A percentile compares a stretch with the other conserved stretches of the same genome.
These are phyloP conservation scores for Tylopilus felleus DNA, from an alignment of 768 basidiomycete species.

Conservation along the genomic window DNA sequence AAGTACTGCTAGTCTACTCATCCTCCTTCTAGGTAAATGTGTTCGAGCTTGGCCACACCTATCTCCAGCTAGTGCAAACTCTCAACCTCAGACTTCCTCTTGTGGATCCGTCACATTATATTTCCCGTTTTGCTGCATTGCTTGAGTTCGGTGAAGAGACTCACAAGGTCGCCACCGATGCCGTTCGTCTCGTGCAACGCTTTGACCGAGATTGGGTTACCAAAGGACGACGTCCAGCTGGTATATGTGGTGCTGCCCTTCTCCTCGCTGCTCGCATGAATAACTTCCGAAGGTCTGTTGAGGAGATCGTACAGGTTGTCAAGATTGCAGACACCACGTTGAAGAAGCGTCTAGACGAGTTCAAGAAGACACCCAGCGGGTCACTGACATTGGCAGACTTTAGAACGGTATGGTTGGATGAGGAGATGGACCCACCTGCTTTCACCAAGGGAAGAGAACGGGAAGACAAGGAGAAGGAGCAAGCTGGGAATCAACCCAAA, in stretches of 20 bases:
- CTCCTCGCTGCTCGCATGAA: constrained; percentile 98
- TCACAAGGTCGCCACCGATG: constrained; percentile 87
- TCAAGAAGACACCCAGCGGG: constrained; percentile 86
- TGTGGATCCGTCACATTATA: constrained; percentile 95
- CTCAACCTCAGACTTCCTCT: constrained; percentile 82
- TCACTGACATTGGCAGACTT: constrained; percentile 86
- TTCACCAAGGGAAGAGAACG: constrained; percentile 74
- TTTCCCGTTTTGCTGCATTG: constrained; percentile 89
- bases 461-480: constrained; percentile 55
- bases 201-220: constrained; percentile 99
- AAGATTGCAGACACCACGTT: constrained; percentile 97
- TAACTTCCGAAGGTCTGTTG: constrained; percentile 88
- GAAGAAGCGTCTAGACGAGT: constrained; percentile 91
- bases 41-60: constrained; percentile 94
- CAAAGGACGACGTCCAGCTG: constrained; percentile 90
- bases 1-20: background rate
- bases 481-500: constrained; percentile 33
- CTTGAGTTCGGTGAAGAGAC: constrained; percentile 97
- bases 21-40: constrained; percentile 75
- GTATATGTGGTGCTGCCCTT: constrained; percentile 95
- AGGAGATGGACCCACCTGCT: constrained; percentile 89
- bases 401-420: constrained; percentile 84
- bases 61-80: constrained; percentile 88
- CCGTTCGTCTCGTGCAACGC: constrained; percentile 87
- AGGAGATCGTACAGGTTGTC: constrained; percentile 97